A percentile compares a stretch with the other conserved stretches of the same genome.
These are phyloP conservation scores for Aspergillus arachidicola DNA, from an alignment of 2,329 filamentous ascomycete genomes.

Conservation along the genomic window DNA sequence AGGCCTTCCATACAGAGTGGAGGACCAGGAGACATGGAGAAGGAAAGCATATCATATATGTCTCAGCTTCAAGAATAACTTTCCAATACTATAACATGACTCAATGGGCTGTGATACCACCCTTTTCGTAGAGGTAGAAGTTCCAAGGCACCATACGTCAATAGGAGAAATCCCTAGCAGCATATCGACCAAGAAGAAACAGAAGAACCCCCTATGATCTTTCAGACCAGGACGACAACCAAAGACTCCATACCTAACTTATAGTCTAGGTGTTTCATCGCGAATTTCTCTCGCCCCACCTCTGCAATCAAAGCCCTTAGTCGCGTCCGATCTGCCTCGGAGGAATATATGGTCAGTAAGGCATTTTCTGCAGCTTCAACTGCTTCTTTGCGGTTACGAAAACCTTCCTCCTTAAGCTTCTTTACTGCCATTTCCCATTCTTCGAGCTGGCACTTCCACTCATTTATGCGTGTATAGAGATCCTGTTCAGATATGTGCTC, in stretches of 20 bases:
- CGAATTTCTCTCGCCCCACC: neutral
- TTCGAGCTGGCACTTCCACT: too few species aligned
- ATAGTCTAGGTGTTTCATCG: rapidly evolving
- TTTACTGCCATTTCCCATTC: too few species aligned
- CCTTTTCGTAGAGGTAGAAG: neutral
- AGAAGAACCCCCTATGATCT: too few species aligned
- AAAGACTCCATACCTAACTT: neutral
- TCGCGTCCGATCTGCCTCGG: rapidly evolving
- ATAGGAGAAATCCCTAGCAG: neutral
- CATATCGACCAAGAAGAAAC: neutral
- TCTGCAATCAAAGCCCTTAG: neutral
- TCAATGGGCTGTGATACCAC: neutral
- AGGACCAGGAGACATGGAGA: neutral
- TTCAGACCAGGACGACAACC: neutral
- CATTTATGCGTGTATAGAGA: too few species aligned
- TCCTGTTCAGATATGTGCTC: too few species aligned
- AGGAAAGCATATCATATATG: too few species aligned
- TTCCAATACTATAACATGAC: neutral
- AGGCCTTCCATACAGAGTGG: neutral
- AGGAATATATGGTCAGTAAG: rapidly evolving
- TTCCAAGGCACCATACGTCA: neutral
- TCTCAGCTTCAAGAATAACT: neutral
- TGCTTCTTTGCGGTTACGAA: neutral
- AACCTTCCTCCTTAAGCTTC: too few species aligned
- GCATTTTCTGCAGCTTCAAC: neutral